Evolutionary conservation across 176 grass and related monocot genomes (phyloP).

Genomic region (Triticum dicoccoides): DNA sequence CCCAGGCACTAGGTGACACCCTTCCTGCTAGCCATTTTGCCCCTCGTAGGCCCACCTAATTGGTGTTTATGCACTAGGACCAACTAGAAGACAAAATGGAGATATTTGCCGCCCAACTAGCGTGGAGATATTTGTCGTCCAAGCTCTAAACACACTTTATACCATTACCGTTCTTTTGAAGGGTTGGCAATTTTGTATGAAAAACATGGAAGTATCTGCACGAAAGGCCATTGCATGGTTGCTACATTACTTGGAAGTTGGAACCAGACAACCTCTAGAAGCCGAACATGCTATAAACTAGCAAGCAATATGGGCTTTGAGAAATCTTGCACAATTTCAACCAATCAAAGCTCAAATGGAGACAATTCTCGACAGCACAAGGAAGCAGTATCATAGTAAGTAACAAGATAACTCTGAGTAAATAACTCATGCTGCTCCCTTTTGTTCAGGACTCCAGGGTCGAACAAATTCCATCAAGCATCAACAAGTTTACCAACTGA

Average conservation of each 20-base stretch:
- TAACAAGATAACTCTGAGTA: neutral
- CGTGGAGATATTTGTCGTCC: neutral
- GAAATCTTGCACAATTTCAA: constrained; percentile 8
- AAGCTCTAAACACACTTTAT: neutral
- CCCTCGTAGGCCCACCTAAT: neutral
- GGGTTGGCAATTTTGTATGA: neutral
- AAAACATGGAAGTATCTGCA: constrained; percentile 14
- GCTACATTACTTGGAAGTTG: neutral
- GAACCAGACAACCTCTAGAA: neutral
- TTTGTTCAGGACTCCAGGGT: neutral
- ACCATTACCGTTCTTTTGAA: neutral
- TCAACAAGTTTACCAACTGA: neutral
- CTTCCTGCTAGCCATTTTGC: neutral
- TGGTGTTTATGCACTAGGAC: neutral
- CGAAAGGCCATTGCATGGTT: neutral
- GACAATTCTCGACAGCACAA: neutral
- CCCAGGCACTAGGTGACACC: neutral
- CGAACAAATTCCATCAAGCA: neutral
- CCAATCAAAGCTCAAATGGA: constrained; percentile 14
- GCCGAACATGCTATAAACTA: neutral
- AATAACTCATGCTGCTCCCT: neutral
- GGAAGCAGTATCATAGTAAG: neutral
- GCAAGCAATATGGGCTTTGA: neutral
- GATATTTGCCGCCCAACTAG: neutral
- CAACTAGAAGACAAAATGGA: neutral